Evolutionary conservation across 2,329 filamentous ascomycete species (phyloP), one percentile per base, ranked within the genome.

Genomic region (Fusarium verticillioides): DNA sequence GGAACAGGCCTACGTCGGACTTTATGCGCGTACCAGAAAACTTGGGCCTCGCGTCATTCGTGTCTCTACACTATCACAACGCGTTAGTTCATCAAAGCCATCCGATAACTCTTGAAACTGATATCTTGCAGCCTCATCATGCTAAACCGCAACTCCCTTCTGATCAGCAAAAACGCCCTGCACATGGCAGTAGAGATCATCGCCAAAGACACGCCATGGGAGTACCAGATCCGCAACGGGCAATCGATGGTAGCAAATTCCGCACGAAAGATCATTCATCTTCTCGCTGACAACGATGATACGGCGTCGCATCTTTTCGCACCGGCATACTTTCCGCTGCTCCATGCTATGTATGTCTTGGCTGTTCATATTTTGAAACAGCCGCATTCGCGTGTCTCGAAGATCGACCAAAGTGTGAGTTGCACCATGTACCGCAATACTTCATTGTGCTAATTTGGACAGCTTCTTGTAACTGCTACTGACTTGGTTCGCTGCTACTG

Each of bases 381-480:
- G 2, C 65, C 65, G 0, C 46, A 67, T 19, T 67, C 65, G 0
- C 63, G 65, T 1, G 36, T 67, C 1, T 66, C 64, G 0, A 67
- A 67, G 2, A 67, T 67, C 2, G 64, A 67, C 3, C 64, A 67
- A 9, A 67, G 64, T 4, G 64, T 67, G 2, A 66, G 61, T 64
- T 6, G 1, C 12, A 32, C 12, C 11, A 32, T 32, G 12, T 13
- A 32, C 4, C 11, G 12, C 30, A 13, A 32, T 32, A 32, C 11
- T 12, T 13, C 4, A 32, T 32, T 1, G 12, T 32, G 30, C 30
- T 32, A 32, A 32, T 5, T 4, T 4, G 0, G 0, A 2, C 5
- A 43, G 42, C 42, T 44, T 2, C 44, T 47, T 11, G 44, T 47
- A 4, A 30, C 44, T 2, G 44, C 64, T 5, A 53, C 63, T 0